These are phyloP conservation scores for Penicilliopsis zonata DNA, from an alignment of 495 filamentous ascomycete genomes.

Conservation along the genomic window DNA sequence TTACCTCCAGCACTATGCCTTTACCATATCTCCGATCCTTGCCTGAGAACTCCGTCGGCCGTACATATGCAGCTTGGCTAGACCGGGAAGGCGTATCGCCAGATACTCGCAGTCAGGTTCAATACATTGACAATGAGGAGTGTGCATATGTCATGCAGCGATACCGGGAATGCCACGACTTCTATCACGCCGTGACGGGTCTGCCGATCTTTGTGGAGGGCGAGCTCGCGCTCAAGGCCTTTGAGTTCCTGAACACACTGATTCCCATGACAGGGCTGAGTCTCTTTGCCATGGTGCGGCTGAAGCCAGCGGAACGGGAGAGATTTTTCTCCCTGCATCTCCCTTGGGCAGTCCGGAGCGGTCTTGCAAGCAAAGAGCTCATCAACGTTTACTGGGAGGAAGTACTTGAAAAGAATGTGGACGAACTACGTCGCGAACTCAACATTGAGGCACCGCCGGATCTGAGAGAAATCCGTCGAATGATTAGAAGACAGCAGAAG, in stretches of 20 bases:
- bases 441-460: constrained; percentile 85
- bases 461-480: constrained; percentile 65
- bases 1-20: constrained; percentile 65
- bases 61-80: constrained; percentile 75
- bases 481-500: constrained; percentile 56
- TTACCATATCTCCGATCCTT: constrained; percentile 59
- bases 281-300: constrained; percentile 51
- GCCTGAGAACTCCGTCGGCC: constrained; percentile 66
- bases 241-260: constrained; percentile 90
- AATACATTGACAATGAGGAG: constrained; percentile 87
- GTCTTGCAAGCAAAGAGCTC: constrained; percentile 61
- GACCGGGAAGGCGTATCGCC: constrained; percentile 87
- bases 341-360: constrained; percentile 86
- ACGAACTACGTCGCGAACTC: constrained; percentile 57
- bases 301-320: constrained; percentile 64
- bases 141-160: constrained; percentile 98
- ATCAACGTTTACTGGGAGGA: constrained; percentile 99
- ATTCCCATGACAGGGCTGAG: constrained; percentile 91
- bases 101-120: constrained; percentile 69
- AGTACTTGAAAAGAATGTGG: constrained; percentile 74
- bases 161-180: constrained; percentile 95
- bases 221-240: constrained; percentile 88
- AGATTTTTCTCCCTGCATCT: constrained; percentile 66
- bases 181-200: constrained; percentile 93
- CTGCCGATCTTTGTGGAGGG: constrained; percentile 87